Conservation (phyloP, 2,329 filamentous ascomycete genomes). For the Ceratocystis diversiconidia region DNA sequence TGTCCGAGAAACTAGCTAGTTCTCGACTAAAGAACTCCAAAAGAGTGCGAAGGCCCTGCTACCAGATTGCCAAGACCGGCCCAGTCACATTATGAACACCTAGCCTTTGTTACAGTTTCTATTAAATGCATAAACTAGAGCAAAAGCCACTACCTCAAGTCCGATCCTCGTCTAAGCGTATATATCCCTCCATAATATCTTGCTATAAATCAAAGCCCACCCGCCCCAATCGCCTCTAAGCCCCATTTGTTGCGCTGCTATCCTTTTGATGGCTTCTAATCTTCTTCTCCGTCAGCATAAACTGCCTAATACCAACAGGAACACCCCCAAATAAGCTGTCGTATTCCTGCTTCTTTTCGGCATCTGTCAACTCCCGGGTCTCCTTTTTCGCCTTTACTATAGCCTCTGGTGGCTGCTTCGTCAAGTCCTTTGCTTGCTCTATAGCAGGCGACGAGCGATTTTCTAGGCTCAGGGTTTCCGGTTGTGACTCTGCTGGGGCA, state of each 20-base stretch:
- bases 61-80: too few relatives aligned
- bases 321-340: slow-evolving; percentile 64
- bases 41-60: too few relatives aligned
- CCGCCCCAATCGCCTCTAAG: slow-evolving; percentile 27
- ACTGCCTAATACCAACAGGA: slow-evolving; percentile 85
- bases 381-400: background rate
- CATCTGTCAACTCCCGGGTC: background rate
- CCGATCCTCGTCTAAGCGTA: background rate
- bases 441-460: background rate
- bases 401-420: background rate
- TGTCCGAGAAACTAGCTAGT: too few relatives aligned
- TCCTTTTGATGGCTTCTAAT: slow-evolving; percentile 57
- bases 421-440: background rate
- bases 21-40: too few relatives aligned
- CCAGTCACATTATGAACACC: too few relatives aligned
- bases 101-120: too few relatives aligned
- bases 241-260: slow-evolving; percentile 33
- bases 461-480: slow-evolving; percentile 4
- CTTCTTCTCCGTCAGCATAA: slow-evolving; percentile 93
- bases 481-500: slow-evolving; percentile 21
- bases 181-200: background rate
- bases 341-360: slow-evolving; percentile 30
- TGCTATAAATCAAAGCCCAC: background rate
- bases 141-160: too few relatives aligned
- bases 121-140: too few relatives aligned